These are phyloP conservation scores for Neurospora sp. DNA, from an alignment of 495 filamentous ascomycete genomes.

Conservation along the genomic window DNA sequence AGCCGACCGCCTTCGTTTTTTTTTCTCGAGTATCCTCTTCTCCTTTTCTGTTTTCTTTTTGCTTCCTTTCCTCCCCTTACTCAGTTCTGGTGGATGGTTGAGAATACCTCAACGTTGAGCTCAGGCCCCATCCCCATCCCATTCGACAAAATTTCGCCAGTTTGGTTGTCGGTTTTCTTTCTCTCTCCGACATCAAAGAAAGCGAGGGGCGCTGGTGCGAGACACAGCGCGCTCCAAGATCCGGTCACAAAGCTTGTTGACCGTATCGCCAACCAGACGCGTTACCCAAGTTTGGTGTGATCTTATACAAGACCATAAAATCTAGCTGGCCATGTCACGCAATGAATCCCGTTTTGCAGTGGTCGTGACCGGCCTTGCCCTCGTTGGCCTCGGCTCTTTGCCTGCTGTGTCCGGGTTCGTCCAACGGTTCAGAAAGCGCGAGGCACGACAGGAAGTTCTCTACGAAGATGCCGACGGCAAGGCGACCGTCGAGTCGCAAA, in stretches of 20 bases:
- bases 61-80: not conserved
- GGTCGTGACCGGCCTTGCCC: conserved; percentile 24
- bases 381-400: conserved; percentile 27
- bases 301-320: not conserved
- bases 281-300: not conserved
- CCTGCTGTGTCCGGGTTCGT: conserved; percentile 24
- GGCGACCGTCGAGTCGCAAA: conserved; percentile 46
- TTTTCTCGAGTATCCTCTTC: not conserved
- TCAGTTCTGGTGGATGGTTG: not conserved
- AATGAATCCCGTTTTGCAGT: conserved; percentile 20
- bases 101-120: not conserved
- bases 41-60: not conserved
- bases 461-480: conserved; percentile 57
- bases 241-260: not conserved
- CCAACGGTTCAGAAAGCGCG: conserved; percentile 19
- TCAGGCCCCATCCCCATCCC: not conserved
- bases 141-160: not conserved
- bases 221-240: not conserved
- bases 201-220: not conserved
- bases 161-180: not conserved
- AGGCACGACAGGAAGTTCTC: conserved; percentile 21
- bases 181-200: not conserved
- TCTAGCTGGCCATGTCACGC: conserved; percentile 15
- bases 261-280: not conserved
- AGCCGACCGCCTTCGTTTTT: not conserved